Evolutionary conservation across 345 rosid genomes (phyloP).

Genomic region (Rhodamnia argentea): DNA sequence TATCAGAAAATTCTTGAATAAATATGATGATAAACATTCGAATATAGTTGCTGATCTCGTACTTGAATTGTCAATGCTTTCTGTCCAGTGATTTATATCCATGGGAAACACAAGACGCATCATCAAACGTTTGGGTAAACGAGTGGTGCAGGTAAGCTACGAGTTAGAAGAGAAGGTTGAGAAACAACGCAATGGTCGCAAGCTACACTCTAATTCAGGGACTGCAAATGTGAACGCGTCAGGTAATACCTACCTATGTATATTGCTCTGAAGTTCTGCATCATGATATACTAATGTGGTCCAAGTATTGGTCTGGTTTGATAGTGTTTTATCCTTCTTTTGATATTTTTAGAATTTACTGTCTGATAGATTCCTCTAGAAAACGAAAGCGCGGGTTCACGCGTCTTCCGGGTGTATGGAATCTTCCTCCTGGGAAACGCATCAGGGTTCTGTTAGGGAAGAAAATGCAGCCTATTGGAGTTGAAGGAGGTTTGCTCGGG

Average conservation of each 20-base stretch:
- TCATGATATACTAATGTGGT: neutral
- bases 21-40: neutral
- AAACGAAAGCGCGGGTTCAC: neutral
- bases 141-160: neutral
- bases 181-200: neutral
- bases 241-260: neutral
- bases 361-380: neutral
- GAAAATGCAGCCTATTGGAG: neutral
- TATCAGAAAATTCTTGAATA: neutral
- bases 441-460: neutral
- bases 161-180: neutral
- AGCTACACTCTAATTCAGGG: neutral
- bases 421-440: neutral
- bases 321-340: neutral
- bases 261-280: neutral
- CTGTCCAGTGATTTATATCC: neutral
- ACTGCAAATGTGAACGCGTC: neutral
- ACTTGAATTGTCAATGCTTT: neutral
- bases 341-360: neutral
- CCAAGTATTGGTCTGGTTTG: neutral
- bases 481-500: neutral
- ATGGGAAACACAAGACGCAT: neutral
- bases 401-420: neutral
- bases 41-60: neutral
- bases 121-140: neutral